Percentiles rank a stretch among this genome's conserved stretches.
These are phyloP conservation scores for Umbelopsis ramanniana DNA, from an alignment of 192 early-diverging fungal species.

Conservation along the genomic window DNA sequence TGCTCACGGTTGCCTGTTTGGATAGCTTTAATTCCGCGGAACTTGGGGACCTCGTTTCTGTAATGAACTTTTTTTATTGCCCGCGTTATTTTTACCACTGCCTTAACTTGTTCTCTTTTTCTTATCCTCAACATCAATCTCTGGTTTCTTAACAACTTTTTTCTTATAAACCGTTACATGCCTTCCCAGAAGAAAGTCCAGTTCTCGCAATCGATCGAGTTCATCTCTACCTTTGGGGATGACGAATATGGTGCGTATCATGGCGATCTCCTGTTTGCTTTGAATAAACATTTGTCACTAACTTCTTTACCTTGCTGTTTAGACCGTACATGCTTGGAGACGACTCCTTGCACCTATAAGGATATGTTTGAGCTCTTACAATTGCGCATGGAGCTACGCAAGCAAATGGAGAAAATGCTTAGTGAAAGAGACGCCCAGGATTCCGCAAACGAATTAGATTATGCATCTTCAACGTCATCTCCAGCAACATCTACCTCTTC, in stretches of 20 bases:
- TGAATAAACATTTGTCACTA: neutral
- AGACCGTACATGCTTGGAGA: constrained; percentile 18
- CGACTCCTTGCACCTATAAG: constrained; percentile 24
- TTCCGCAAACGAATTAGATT: neutral
- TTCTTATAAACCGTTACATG: neutral
- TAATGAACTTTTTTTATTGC: constrained; percentile 21
- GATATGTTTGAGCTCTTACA: constrained; percentile 33
- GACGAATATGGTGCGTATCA: constrained; percentile 32
- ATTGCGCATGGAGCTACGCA: constrained; percentile 23
- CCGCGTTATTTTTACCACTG: constrained; percentile 23
- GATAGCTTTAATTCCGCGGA: constrained; percentile 18
- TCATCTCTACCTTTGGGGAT: constrained; percentile 30
- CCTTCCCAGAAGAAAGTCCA: constrained; percentile 31
- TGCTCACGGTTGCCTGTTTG: neutral
- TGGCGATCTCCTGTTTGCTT: neutral
- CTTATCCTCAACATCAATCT: constrained; percentile 1
- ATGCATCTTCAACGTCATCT: constrained; percentile 24
- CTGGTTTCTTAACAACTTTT: neutral
- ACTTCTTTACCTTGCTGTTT: neutral
- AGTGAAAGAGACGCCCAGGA: constrained; percentile 17
- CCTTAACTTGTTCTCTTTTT: neutral
- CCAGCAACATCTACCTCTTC: constrained; percentile 18
- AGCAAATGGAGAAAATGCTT: constrained; percentile 28
- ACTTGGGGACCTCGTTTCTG: constrained; percentile 20
- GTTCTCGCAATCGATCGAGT: constrained; percentile 28